Conservation (phyloP, 352 stramenopile genomes). For the Globisporangium uncinulatum region DNA sequence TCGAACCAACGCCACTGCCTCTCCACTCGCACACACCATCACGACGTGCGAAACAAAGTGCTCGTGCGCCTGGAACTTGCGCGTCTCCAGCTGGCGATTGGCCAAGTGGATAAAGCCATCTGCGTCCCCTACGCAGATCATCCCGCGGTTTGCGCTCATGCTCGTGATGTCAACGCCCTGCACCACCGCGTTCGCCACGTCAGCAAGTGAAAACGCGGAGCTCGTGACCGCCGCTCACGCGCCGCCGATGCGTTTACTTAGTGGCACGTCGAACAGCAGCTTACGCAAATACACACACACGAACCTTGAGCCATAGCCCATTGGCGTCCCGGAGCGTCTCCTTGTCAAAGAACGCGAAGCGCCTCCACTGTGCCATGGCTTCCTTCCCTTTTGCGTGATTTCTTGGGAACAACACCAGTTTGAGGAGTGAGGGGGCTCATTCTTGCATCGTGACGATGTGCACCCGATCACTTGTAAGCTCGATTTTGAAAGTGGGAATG, state of each 20-base stretch:
- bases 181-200: background rate
- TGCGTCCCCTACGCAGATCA: conserved; percentile 80
- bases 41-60: conserved; percentile 86
- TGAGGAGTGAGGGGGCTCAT: too few relatives aligned
- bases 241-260: too few relatives aligned
- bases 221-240: too few relatives aligned
- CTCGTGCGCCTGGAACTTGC: conserved; percentile 82
- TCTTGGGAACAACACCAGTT: background rate
- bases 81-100: conserved; percentile 75
- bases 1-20: too few relatives aligned
- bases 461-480: too few relatives aligned
- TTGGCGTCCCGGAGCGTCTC: conserved; percentile 80
- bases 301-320: conserved; percentile 82
- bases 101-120: conserved; percentile 81
- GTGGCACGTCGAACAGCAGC: background rate
- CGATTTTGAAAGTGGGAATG: too few relatives aligned
- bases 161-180: conserved; percentile 81
- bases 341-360: conserved; percentile 89
- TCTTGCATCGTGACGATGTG: too few relatives aligned
- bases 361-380: conserved; percentile 81
- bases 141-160: conserved; percentile 84
- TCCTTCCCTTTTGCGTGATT: background rate
- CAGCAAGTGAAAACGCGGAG: conserved; percentile 8
- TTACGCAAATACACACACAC: conserved; percentile 1
- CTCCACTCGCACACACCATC: conserved; percentile 45